These are phyloP conservation scores for Leccinum boreale DNA, from an alignment of 768 basidiomycete species.

Conservation along the genomic window DNA sequence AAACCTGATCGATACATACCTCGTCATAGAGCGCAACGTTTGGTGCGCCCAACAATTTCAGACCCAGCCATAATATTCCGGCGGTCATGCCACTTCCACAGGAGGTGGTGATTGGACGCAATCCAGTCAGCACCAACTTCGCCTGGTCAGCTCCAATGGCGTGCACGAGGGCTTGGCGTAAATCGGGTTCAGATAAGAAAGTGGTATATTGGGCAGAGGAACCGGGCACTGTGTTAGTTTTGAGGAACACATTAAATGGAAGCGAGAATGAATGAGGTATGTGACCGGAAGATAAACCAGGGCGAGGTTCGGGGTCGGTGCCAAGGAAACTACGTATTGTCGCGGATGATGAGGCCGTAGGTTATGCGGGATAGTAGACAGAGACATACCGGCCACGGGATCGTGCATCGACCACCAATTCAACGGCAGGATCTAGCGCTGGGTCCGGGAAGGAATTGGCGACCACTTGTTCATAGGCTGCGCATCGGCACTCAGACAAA, in stretches of 20 bases:
- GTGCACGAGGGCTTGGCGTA: constrained; percentile 58
- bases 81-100: constrained; percentile 99
- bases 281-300: constrained; percentile 86
- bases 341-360: constrained; percentile 1
- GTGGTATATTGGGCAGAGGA: constrained; percentile 52
- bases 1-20: constrained; percentile 44
- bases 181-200: constrained; percentile 52
- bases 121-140: constrained; percentile 56
- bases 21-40: constrained; percentile 87
- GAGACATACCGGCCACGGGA: constrained; percentile 66
- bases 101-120: constrained; percentile 61
- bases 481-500: constrained; percentile 11
- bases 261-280: constrained; percentile 85
- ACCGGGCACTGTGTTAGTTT: constrained; percentile 32
- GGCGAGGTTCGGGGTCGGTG: constrained; percentile 82
- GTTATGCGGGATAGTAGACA: not conserved
- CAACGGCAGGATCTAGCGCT: constrained; percentile 42
- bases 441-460: constrained; percentile 57
- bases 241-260: constrained; percentile 76
- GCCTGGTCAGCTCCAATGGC: constrained; percentile 58
- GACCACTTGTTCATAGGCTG: constrained; percentile 82
- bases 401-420: constrained; percentile 86
- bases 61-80: constrained; percentile 88
- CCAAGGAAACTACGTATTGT: constrained; percentile 64
- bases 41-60: constrained; percentile 64